phyloP scores from a whole-genome alignment of 2,329 filamentous ascomycete genomes.

The Penicillium sp. region DNA sequence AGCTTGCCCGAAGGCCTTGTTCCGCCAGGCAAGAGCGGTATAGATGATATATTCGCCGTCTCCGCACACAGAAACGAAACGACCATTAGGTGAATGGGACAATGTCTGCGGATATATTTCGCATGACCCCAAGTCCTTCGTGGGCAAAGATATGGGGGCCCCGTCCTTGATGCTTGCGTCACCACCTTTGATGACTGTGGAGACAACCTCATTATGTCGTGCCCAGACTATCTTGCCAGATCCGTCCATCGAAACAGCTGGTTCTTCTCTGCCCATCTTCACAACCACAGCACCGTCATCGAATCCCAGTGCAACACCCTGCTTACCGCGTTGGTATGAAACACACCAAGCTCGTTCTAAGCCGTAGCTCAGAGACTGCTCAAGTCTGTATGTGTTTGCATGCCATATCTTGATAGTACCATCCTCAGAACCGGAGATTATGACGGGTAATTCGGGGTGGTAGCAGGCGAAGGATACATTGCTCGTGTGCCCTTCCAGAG shows the following conservation, averaged over 20 bases:
- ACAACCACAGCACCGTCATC: conserved; percentile 98
- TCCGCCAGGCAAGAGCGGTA: conserved; percentile 92
- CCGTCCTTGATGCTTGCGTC: conserved; percentile 87
- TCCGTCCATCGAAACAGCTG: conserved; percentile 94
- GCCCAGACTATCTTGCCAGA: conserved; percentile 98
- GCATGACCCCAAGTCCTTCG: conserved; percentile 93
- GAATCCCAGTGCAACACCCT: conserved; percentile 93
- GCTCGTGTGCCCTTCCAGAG: conserved; percentile 93
- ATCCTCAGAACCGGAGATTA: conserved; percentile 97
- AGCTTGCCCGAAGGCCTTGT: conserved; percentile 95
- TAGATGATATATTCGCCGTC: conserved; percentile 99
- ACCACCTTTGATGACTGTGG: conserved; percentile 90
- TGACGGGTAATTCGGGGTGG: conserved; percentile 94
- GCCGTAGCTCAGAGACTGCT: conserved; percentile 95
- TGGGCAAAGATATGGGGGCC: conserved; percentile 80
- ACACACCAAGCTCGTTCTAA: conserved; percentile 98
- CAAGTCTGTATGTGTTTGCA: conserved; percentile 93
- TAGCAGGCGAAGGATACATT: conserved; percentile 99
- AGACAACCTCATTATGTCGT: conserved; percentile 91
- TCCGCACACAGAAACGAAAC: conserved; percentile 87
- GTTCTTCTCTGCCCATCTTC: conserved; percentile 96
- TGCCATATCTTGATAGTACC: conserved; percentile 99
- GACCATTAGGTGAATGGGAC: conserved; percentile 92
- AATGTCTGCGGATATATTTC: conserved; percentile 96
- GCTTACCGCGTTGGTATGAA: conserved; percentile 90